Base-by-base conservation (phyloP, 352 stramenopile species). In the Phytophthora niederhauseri region DNA sequence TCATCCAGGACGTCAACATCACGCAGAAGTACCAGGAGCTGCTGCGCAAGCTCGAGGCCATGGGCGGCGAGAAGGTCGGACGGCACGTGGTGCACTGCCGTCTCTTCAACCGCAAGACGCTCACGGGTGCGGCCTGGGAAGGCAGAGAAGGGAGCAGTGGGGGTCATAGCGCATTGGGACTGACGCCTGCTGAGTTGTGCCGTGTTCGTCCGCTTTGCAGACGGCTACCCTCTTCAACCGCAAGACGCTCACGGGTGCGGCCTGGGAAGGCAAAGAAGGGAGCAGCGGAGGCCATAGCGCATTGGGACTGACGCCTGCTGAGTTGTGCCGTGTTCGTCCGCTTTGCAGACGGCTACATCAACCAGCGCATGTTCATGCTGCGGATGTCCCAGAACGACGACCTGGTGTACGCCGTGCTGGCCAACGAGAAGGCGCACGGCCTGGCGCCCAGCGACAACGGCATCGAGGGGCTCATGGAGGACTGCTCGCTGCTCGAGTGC, bases 291-390 rank as follows among this genome's bases (percentile, higher is more conserved):
- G 0, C 5, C 7, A 31, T 9, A 0, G n/a, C 12, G 34, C 17
- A n/a, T 20, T 11, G 11, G 11, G 20, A 19, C 7, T 28, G 17
- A 34, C 24, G 34, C 12, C 34, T 43, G 34, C 4, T 14, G 5
- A 3, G 12, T 14, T 43, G 34, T 43, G 24, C 24, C 4, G 12
- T 43, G 34, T 17, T 53, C 43, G 22, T 15, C 43, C 0, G 19
- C 20, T n/a, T n/a, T 78, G 36, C 62, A 92, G 88, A 87, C 61
- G 86, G 85, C 34, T 93, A 92, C 76, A 78, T 74, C 57, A 96
- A 94, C 79, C 88, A 96, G 78, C 88, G 88, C 75, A 96, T 96
- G 88, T 94, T 92, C 80, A 92, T 96, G 85, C 75, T 96, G 55
- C 73, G 88, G n/a, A 94, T 94, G 86, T 94, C 86, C 9, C 88